These are phyloP conservation scores for Penicillium sp. DNA, from an alignment of 2,329 filamentous ascomycete genomes.

Conservation along the genomic window DNA sequence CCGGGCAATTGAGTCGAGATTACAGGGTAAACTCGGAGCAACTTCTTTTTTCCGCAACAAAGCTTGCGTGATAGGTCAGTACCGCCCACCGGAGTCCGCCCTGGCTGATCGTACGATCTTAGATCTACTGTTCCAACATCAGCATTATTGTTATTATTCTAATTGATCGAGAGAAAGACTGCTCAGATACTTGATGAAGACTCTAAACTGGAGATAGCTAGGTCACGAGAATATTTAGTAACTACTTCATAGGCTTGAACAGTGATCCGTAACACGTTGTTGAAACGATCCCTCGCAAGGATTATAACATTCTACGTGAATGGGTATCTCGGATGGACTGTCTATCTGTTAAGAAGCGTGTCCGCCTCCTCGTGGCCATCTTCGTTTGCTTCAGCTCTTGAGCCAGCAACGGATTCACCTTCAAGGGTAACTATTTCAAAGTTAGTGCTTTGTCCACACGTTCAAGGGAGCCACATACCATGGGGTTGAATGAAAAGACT, in stretches of 20 bases:
- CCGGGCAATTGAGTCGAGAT: slow-evolving; percentile 8
- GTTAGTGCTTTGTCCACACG: slow-evolving; percentile 8
- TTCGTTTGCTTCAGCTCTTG: slow-evolving; percentile 23
- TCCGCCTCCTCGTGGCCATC: slow-evolving; percentile 23
- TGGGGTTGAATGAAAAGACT: slow-evolving; percentile 73
- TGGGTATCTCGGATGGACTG: background rate
- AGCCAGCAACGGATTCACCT: slow-evolving; percentile 8
- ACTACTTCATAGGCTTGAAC: background rate
- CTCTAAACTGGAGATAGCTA: too few species aligned
- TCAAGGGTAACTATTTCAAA: slow-evolving; percentile 22
- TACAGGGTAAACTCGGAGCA: slow-evolving; percentile 16
- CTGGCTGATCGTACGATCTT: slow-evolving; percentile 13
- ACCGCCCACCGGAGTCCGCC: slow-evolving; percentile 5
- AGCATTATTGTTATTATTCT: too few species aligned
- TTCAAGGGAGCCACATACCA: slow-evolving; percentile 57
- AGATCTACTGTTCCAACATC: too few species aligned
- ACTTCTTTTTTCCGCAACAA: slow-evolving; percentile 21
- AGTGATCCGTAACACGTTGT: background rate
- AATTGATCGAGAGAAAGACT: too few species aligned
- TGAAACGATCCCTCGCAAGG: slow-evolving; percentile 1
- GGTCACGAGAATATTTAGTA: too few species aligned
- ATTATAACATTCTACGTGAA: background rate
- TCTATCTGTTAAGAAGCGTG: slow-evolving; percentile 3
- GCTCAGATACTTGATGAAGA: too few species aligned
- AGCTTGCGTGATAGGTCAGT: slow-evolving; percentile 15